Evolutionary conservation across 2,329 filamentous ascomycete genomes (phyloP).

Genomic region (Spiromastix sp.): DNA sequence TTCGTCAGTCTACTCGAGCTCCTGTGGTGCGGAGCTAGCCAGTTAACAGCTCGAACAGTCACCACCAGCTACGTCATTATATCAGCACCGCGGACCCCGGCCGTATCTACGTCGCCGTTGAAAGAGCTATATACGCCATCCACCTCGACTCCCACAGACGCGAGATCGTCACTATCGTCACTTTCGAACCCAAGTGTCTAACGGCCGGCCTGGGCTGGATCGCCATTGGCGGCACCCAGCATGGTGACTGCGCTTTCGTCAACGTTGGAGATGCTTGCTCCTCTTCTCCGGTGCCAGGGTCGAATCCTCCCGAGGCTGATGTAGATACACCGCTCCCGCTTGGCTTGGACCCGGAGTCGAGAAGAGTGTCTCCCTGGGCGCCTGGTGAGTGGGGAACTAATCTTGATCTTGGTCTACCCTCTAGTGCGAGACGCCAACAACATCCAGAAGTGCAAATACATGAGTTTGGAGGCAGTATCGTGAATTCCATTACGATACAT

Average conservation of each 20-base stretch:
- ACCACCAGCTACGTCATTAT: constrained; percentile 62
- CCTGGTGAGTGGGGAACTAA: constrained; percentile 12
- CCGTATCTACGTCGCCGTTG: constrained; percentile 75
- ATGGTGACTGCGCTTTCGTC: constrained; percentile 77
- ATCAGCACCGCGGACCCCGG: constrained; percentile 71
- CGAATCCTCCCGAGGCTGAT: constrained; percentile 24
- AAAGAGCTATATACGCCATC: constrained; percentile 61
- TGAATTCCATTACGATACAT: constrained; percentile 58
- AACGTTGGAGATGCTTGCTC: constrained; percentile 39
- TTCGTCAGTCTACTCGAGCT: constrained; percentile 40
- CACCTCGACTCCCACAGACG: constrained; percentile 59
- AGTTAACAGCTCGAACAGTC: constrained; percentile 18
- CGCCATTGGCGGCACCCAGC: constrained; percentile 73
- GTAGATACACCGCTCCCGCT: constrained; percentile 50
- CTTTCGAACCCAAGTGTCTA: constrained; percentile 70
- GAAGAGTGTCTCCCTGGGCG: constrained; percentile 16
- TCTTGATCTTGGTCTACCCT: too few relatives aligned
- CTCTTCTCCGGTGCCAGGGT: constrained; percentile 9
- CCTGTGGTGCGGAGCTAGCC: neutral
- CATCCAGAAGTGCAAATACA: constrained; percentile 43
- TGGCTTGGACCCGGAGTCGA: constrained; percentile 27
- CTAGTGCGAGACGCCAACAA: constrained; percentile 8
- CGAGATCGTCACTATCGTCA: constrained; percentile 61
- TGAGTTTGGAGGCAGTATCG: constrained; percentile 52
- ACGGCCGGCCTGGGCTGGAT: constrained; percentile 82